Evolutionary conservation across 2,329 filamentous ascomycete genomes (phyloP).

Genomic region (Fusarium lateritium): DNA sequence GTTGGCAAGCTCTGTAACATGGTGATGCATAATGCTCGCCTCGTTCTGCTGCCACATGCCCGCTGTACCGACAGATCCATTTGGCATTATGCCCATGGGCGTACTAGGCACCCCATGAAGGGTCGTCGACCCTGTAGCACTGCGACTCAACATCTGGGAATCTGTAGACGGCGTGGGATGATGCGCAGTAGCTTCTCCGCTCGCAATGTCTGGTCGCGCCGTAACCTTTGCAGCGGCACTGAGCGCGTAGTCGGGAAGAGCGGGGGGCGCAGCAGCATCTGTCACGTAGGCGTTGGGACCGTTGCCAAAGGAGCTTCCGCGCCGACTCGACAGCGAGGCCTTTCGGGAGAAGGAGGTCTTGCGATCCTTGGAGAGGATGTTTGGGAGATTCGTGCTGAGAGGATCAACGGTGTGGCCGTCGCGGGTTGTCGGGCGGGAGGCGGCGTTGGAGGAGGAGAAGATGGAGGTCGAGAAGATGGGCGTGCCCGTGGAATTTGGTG

Average conservation of each 20-base stretch:
- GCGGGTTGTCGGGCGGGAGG: constrained; percentile 56
- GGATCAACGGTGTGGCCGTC: constrained; percentile 54
- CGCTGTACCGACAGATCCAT: constrained; percentile 41
- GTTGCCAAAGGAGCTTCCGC: constrained; percentile 58
- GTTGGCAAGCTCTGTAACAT: constrained; percentile 86
- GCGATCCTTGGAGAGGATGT: constrained; percentile 62
- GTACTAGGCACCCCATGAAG: constrained; percentile 40
- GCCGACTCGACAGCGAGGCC: constrained; percentile 64
- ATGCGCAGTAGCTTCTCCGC: constrained; percentile 20
- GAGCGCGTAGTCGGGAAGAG: constrained; percentile 68
- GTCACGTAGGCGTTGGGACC: constrained; percentile 57
- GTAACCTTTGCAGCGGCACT: constrained; percentile 63
- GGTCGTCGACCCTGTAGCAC: constrained; percentile 55
- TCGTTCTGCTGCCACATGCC: constrained; percentile 61
- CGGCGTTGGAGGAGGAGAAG: constrained; percentile 52
- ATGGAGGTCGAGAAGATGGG: constrained; percentile 57
- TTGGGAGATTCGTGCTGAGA: constrained; percentile 43
- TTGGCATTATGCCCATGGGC: constrained; percentile 27
- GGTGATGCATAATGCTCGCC: constrained; percentile 66
- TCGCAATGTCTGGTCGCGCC: constrained; percentile 42
- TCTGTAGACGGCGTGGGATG: constrained; percentile 51
- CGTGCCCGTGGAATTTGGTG: constrained; percentile 48
- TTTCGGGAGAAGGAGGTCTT: constrained; percentile 69
- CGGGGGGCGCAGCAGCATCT: constrained; percentile 65
- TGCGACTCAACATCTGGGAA: constrained; percentile 62